Percentiles rank a stretch among this genome's conserved stretches.
phyloP scores from a whole-genome alignment of 805 yeast species.

The Candida maesae region DNA sequence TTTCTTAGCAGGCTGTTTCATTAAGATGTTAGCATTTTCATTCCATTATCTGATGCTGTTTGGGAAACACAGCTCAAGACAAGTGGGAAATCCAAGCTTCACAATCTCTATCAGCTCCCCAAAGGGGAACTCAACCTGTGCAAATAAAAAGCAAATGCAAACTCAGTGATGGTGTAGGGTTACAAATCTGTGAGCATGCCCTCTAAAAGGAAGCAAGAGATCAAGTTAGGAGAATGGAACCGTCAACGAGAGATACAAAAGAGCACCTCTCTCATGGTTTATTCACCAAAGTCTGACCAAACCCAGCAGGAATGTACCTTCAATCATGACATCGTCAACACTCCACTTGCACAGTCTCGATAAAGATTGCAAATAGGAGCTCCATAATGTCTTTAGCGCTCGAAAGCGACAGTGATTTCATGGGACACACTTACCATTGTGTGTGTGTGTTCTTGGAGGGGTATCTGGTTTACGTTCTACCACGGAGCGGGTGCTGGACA shows the following conservation, averaged over 20 bases:
- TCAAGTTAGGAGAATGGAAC: background rate
- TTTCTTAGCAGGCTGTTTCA: slow-evolving; percentile 60
- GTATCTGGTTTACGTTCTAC: background rate
- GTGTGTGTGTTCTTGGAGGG: slow-evolving; percentile 1
- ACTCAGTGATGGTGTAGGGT: slow-evolving; percentile 6
- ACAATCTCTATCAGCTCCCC: slow-evolving; percentile 9
- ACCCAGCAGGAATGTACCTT: background rate
- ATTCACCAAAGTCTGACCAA: slow-evolving; percentile 1
- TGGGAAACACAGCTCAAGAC: slow-evolving; percentile 1
- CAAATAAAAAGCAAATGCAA: slow-evolving; percentile 17
- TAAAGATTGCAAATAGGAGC: slow-evolving; percentile 21
- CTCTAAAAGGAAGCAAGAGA: background rate
- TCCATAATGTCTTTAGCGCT: slow-evolving; percentile 23
- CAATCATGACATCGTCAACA: slow-evolving; percentile 28
- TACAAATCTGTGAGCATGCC: background rate
- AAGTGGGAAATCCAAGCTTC: slow-evolving; percentile 4
- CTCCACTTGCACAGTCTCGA: slow-evolving; percentile 18
- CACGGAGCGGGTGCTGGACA: background rate
- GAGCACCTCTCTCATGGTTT: slow-evolving; percentile 1
- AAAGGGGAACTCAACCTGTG: slow-evolving; percentile 17
- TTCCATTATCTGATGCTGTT: background rate
- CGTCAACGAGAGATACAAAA: slow-evolving; percentile 1
- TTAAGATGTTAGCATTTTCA: slow-evolving; percentile 31
- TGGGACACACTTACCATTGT: slow-evolving; percentile 6
- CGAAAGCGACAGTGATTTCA: background rate